Conservation (phyloP, 352 stramenopile genomes). For the Albugo laibachii region DNA sequence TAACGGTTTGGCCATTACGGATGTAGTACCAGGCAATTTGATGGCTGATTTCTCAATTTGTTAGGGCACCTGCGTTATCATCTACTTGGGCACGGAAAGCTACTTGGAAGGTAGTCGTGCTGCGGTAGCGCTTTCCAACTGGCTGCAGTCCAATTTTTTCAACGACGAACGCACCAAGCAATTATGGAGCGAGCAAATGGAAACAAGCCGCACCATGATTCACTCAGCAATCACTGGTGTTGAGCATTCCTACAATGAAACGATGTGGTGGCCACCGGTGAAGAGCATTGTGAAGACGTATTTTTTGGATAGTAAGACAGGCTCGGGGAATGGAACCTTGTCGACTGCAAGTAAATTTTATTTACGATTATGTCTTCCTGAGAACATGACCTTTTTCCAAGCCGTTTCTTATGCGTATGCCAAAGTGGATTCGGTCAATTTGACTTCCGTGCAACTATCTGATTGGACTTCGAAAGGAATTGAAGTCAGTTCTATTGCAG, state of each 20-base stretch:
- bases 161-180: constrained; percentile 69
- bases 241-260: constrained; percentile 78
- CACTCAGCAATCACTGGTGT: constrained; percentile 50
- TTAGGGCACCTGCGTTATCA: constrained; percentile 56
- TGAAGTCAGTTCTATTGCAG: constrained; percentile 62
- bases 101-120: constrained; percentile 75
- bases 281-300: constrained; percentile 71
- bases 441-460: constrained; percentile 67
- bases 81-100: constrained; percentile 68
- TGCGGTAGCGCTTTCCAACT: constrained; percentile 42
- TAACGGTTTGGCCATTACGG: constrained; percentile 21
- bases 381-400: constrained; percentile 71
- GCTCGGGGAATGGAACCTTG: constrained; percentile 21
- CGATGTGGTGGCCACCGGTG: constrained; percentile 75
- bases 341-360: constrained; percentile 8
- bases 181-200: constrained; percentile 67
- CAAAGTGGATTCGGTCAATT: constrained; percentile 71
- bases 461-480: constrained; percentile 73
- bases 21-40: background rate
- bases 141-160: constrained; percentile 75
- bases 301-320: constrained; percentile 51
- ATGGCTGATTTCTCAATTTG: background rate
- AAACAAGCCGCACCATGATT: constrained; percentile 66
- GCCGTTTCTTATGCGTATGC: constrained; percentile 51
- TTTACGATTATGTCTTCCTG: constrained; percentile 28